Conservation (phyloP, 306 rosid species). For the Lathyrus tuberosus region DNA sequence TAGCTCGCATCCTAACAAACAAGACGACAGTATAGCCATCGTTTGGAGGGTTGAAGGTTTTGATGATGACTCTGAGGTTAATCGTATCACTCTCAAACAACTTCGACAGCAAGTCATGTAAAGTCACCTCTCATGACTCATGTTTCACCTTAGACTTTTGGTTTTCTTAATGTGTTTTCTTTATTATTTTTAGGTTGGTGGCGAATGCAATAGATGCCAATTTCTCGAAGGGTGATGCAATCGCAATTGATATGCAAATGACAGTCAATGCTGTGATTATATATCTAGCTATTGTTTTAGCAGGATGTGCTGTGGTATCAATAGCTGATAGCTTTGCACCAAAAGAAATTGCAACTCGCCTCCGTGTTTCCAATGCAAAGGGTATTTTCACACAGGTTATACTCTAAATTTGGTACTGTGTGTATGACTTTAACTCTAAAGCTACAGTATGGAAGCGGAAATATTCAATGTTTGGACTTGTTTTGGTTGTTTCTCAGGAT, state of each 20-base stretch:
- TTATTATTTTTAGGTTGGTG: conserved; percentile 62
- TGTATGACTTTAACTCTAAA: conserved; percentile 5
- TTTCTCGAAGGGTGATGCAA: conserved; percentile 90
- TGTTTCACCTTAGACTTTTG: neutral
- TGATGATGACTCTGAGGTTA: conserved; percentile 61
- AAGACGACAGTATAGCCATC: conserved; percentile 63
- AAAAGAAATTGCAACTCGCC: conserved; percentile 75
- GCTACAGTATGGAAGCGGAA: conserved; percentile 16
- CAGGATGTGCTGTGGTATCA: conserved; percentile 83
- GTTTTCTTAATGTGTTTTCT: conserved; percentile 17
- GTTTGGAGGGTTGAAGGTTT: conserved; percentile 82
- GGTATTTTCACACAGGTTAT: conserved; percentile 87
- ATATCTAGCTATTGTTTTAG: conserved; percentile 76
- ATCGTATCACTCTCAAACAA: conserved; percentile 64
- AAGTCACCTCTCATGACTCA: conserved; percentile 29
- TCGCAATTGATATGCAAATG: conserved; percentile 95
- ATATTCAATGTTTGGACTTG: conserved; percentile 2
- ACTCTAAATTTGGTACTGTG: conserved; percentile 21
- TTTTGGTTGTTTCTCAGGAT: conserved; percentile 9
- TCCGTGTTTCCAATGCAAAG: conserved; percentile 80
- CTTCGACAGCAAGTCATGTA: conserved; percentile 82
- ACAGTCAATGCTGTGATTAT: conserved; percentile 75
- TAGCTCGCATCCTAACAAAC: conserved; percentile 51
- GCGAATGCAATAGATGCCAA: conserved; percentile 71
- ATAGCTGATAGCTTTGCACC: conserved; percentile 94